Percentiles rank a stretch among this genome's conserved stretches.
These are phyloP conservation scores for Niveomyces coronatus DNA, from an alignment of 2,329 filamentous ascomycete genomes.

Conservation along the genomic window DNA sequence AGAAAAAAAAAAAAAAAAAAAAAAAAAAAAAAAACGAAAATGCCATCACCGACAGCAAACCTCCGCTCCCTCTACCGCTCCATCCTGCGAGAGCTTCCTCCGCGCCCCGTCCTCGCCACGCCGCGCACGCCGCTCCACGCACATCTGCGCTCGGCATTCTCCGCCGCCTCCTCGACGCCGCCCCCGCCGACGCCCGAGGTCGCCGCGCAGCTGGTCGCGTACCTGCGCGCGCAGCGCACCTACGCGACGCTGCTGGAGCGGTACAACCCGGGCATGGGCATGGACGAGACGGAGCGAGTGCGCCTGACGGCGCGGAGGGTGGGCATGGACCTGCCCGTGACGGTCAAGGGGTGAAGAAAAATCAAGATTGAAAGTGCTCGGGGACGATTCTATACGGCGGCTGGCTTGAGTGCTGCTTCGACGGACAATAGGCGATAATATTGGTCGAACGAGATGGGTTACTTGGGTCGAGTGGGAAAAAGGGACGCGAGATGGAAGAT, in stretches of 20 bases:
- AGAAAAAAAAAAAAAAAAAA: no score
- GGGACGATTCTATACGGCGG: not conserved
- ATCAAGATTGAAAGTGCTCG: no score
- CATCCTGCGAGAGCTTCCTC: conserved; percentile 80
- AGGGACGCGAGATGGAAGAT: no score
- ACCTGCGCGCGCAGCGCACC: conserved; percentile 73
- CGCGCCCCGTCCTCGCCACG: conserved; percentile 45
- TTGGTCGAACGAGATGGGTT: no score
- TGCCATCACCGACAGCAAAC: conserved; percentile 32
- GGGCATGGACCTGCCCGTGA: conserved; percentile 75
- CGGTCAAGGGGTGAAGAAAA: conserved; percentile 27
- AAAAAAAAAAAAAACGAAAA: no score
- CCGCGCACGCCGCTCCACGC: conserved; percentile 59
- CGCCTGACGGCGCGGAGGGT: conserved; percentile 76
- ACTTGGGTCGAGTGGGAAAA: no score
- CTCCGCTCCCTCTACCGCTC: conserved; percentile 77
- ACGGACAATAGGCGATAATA: no score
- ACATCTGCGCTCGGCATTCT: conserved; percentile 56
- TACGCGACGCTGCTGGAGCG: conserved; percentile 76
- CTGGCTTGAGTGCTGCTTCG: no score
- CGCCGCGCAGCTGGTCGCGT: conserved; percentile 70
- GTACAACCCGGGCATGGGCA: conserved; percentile 87
- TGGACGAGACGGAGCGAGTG: conserved; percentile 78
- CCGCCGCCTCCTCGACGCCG: conserved; percentile 18
- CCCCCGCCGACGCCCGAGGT: conserved; percentile 23